Percentiles rank a stretch among this genome's conserved stretches.
Evolutionary conservation across 2,329 filamentous ascomycete genomes (phyloP).

Genomic region (Colletotrichum endophyticum): DNA sequence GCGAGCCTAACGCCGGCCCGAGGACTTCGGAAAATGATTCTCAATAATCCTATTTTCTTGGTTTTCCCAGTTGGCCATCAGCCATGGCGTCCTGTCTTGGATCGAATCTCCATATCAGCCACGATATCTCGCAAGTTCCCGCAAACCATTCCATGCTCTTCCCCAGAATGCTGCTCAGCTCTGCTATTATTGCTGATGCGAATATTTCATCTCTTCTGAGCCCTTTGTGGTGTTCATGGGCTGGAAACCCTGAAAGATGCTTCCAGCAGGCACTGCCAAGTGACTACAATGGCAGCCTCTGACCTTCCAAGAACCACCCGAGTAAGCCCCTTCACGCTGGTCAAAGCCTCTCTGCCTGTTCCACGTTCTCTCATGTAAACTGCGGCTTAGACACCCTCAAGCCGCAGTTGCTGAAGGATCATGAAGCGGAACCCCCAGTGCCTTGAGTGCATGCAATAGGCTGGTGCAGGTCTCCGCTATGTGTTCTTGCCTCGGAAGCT

Average conservation of each 20-base stretch:
- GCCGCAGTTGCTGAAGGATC: neutral
- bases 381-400: neutral
- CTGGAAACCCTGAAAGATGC: neutral
- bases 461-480: neutral
- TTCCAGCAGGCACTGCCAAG: neutral
- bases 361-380: neutral
- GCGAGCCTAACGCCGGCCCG: neutral
- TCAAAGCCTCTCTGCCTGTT: slow-evolving; percentile 4
- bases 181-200: neutral
- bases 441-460: neutral
- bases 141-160: neutral
- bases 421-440: neutral
- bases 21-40: neutral
- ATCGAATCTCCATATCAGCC: neutral
- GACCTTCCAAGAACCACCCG: neutral
- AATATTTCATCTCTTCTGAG: neutral
- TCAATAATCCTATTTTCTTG: slow-evolving; percentile 6
- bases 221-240: neutral
- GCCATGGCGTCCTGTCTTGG: slow-evolving; percentile 11
- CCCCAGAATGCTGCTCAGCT: neutral
- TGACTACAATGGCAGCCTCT: neutral
- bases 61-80: neutral
- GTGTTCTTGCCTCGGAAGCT: neutral
- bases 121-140: neutral
- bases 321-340: neutral